Conservation (phyloP, 2,329 filamentous ascomycete species). For the Alternaria hordeiaustralica region DNA sequence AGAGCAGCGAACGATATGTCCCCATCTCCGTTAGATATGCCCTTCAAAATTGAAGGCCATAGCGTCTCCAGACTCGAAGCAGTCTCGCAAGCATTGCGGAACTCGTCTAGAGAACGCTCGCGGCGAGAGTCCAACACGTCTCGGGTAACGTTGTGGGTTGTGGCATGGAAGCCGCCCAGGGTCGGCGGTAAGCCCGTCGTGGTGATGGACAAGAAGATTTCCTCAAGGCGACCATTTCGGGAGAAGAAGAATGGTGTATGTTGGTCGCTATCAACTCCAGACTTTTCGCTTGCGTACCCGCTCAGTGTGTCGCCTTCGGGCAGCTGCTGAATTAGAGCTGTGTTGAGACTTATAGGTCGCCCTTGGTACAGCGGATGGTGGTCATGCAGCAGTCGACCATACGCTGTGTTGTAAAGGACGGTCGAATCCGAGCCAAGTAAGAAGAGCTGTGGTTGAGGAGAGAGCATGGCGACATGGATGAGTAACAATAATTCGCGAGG, state of each 20-base stretch:
- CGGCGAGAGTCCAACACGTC: neutral
- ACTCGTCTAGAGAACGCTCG: neutral
- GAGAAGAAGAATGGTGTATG: neutral
- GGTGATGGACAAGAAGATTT: neutral
- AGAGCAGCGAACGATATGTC: conserved; percentile 2
- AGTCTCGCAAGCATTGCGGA: neutral
- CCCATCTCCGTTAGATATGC: neutral
- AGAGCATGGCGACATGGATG: neutral
- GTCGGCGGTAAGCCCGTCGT: neutral
- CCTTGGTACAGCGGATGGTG: neutral
- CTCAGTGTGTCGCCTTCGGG: neutral
- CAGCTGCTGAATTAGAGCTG: neutral
- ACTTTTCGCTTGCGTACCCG: neutral
- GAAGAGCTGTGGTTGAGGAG: neutral
- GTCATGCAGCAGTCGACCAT: neutral
- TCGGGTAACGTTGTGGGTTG: neutral
- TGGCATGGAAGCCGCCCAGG: neutral
- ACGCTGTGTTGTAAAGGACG: neutral
- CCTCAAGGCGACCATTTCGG: neutral
- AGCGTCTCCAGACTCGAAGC: neutral
- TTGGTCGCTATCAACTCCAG: neutral
- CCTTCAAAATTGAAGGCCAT: neutral
- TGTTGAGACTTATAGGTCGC: neutral
- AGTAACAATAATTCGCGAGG: neutral
- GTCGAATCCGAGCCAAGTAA: neutral